A percentile compares a stretch with the other conserved stretches of the same genome.
Conservation (phyloP, 2,329 filamentous ascomycete species). For the Rutstroemia sydowiana region DNA sequence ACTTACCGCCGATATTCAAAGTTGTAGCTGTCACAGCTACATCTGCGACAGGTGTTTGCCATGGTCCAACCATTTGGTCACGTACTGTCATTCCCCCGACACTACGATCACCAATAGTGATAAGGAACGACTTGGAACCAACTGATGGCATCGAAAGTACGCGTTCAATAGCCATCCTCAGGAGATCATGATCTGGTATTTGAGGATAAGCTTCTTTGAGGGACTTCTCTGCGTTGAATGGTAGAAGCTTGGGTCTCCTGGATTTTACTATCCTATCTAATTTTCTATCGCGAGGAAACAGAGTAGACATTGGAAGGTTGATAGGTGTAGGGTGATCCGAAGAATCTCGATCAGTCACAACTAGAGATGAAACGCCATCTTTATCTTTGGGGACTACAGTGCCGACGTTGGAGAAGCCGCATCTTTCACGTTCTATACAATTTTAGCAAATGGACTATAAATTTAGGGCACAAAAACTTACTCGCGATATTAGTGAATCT, state of each 20-base stretch:
- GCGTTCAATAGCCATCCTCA: conserved; percentile 64
- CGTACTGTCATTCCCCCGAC: conserved; percentile 83
- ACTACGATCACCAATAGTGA: conserved; percentile 89
- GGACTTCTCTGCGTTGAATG: conserved; percentile 62
- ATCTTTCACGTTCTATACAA: conserved; percentile 65
- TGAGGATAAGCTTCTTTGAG: conserved; percentile 48
- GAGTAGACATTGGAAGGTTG: conserved; percentile 77
- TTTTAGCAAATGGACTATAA: conserved; percentile 6
- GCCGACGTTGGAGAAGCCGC: conserved; percentile 87
- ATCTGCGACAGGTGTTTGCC: conserved; percentile 91
- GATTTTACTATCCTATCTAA: conserved; percentile 68
- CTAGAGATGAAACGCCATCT: conserved; percentile 60
- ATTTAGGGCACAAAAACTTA: conserved; percentile 27
- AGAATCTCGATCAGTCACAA: conserved; percentile 76
- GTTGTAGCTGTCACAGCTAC: conserved; percentile 87
- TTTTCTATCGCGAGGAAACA: conserved; percentile 84
- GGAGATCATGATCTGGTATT: conserved; percentile 32
- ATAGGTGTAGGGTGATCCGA: conserved; percentile 70
- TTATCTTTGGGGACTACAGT: conserved; percentile 58
- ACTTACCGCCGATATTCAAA: conserved; percentile 56
- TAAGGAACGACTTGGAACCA: conserved; percentile 94
- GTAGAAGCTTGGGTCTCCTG: conserved; percentile 56
- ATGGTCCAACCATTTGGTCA: conserved; percentile 94
- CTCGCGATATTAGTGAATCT: conserved; percentile 61
- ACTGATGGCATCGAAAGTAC: conserved; percentile 83